Evolutionary conservation across 164 flowering plant species (phyloP), one percentile per base, ranked within the genome.

Genomic region (Buxus sempervirens): DNA sequence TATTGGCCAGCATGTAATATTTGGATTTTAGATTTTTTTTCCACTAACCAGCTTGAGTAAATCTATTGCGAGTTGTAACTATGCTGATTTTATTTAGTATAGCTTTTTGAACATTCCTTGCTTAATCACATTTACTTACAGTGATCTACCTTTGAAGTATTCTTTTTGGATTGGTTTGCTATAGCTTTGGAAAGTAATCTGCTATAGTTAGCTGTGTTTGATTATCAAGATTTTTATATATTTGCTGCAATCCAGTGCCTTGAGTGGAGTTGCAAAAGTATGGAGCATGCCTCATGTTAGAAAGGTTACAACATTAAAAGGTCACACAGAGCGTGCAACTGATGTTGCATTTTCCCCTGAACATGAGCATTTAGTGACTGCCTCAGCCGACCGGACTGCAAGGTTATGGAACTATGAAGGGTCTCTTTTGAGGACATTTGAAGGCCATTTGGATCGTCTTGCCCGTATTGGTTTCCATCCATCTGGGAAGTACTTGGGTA

Each of bases 311-410:
- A 72, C 89, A 36, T 75, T 93, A 20, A 96, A 93, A 78, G 97
- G 97, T 42, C 99, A 96, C 75, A 86, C 82, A 5, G 99, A 89
- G 76, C 94, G 95, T 56, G 89, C 88, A 26, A 93, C 99, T 36
- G 99, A 96, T 84, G 86, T 96, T 71, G 83, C 82, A 60, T 93
- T 93, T 80, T 96, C 99, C 78, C 98, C 99, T 66, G 75, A 75
- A 20, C 32, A 71, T 67, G 69, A 84, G 65, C 83, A 77, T 64
- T 63, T 96, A 69, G 99, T 91, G 41, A 93, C 97, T 78, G 97
- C 97, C 24, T 96, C 97, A 71, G 99, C 98, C 70, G 99, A 96
- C 70, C 81, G 89, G 15, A 96, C 97, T 64, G 99, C 99, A 72
- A 90, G 63, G 76, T 70, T 93, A 64, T 96, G 99, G 99, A 83